Conservation (phyloP, 2,329 filamentous ascomycete species). For the Pseudogymnoascus sp. region DNA sequence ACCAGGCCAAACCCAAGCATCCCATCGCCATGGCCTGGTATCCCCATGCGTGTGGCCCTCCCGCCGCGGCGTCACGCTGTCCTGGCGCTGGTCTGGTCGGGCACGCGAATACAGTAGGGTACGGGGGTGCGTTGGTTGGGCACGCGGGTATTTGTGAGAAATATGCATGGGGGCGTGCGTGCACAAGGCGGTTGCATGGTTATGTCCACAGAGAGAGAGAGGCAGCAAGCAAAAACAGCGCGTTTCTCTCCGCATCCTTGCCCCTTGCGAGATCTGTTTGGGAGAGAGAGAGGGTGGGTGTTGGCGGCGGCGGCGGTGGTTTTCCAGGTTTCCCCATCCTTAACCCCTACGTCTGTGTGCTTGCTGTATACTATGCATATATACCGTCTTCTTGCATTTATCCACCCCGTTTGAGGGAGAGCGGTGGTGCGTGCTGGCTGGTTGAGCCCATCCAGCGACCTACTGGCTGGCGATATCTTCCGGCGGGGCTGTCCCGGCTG, state of each 20-base stretch:
- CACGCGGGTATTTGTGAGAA: background rate
- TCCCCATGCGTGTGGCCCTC: background rate
- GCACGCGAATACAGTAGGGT: background rate
- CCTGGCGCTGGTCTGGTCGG: background rate
- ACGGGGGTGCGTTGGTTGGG: background rate
- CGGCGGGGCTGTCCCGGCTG: background rate
- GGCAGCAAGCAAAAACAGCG: background rate
- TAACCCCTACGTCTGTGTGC: background rate
- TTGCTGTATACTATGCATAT: background rate
- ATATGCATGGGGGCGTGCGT: background rate
- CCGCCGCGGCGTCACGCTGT: background rate
- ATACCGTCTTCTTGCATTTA: background rate
- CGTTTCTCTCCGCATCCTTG: conserved; percentile 1
- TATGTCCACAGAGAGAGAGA: no score
- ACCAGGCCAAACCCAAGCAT: background rate
- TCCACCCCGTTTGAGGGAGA: background rate
- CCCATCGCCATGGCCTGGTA: conserved; percentile 4
- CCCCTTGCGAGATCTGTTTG: background rate
- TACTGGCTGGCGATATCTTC: background rate
- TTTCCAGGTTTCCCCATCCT: conserved; percentile 4
- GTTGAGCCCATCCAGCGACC: background rate
- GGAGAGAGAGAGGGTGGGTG: background rate
- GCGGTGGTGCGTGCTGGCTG: no score
- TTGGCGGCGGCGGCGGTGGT: background rate
- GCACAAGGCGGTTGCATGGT: background rate